These are phyloP conservation scores for Lentinus brumalis DNA, from an alignment of 768 basidiomycete genomes.

Conservation along the genomic window DNA sequence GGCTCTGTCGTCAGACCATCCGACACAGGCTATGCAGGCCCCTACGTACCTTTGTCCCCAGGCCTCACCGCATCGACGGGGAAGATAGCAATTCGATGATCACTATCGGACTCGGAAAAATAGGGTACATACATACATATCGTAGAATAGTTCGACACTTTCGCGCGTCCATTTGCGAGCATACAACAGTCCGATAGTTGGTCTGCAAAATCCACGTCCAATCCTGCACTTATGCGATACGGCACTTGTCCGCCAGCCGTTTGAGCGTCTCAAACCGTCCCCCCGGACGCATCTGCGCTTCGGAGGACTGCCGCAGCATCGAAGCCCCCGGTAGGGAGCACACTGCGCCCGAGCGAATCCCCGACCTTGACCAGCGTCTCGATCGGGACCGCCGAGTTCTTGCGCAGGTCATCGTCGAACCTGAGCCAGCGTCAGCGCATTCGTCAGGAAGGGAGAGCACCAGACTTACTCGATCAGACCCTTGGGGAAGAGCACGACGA, in stretches of 20 bases:
- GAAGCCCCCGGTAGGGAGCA: background rate
- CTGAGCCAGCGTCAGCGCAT: constrained; percentile 24
- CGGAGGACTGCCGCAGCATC: too few relatives aligned
- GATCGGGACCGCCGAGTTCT: constrained; percentile 52
- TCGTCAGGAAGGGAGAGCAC: background rate
- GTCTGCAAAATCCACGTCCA: background rate
- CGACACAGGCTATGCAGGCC: too few relatives aligned
- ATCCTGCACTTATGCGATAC: background rate
- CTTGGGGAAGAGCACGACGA: constrained; percentile 60
- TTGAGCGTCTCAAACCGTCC: background rate
- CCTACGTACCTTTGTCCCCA: too few relatives aligned
- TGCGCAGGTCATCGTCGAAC: constrained; percentile 64
- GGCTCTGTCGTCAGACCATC: too few relatives aligned
- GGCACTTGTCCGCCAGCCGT: background rate
- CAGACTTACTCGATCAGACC: constrained; percentile 46
- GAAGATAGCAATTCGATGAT: too few relatives aligned
- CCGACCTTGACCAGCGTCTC: constrained; percentile 69
- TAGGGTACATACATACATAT: too few relatives aligned
- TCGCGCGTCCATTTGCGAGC: too few relatives aligned
- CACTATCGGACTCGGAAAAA: too few relatives aligned
- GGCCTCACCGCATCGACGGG: too few relatives aligned
- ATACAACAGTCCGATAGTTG: background rate
- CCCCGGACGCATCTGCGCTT: too few relatives aligned
- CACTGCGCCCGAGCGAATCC: constrained; percentile 9
- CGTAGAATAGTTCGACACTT: too few relatives aligned